phyloP scores from a whole-genome alignment of 257 asterid genomes.

The Schizonepeta tenuifolia region DNA sequence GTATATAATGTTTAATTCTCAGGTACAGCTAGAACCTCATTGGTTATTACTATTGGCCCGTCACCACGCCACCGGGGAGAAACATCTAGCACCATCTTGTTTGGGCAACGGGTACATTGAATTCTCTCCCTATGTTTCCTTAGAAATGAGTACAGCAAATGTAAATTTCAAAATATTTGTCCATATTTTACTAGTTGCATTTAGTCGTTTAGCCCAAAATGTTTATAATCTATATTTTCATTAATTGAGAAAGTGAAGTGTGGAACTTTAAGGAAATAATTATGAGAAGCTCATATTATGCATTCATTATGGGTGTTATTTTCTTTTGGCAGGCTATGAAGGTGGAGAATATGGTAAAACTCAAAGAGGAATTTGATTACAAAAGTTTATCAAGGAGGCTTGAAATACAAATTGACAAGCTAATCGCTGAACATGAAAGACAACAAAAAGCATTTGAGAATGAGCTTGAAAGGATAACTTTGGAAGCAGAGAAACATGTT shows the following conservation, averaged over 20 bases:
- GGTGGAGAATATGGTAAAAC: constrained; percentile 86
- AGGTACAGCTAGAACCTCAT: constrained; percentile 94
- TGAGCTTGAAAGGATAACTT: constrained; percentile 64
- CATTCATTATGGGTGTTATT: neutral
- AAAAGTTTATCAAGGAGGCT: constrained; percentile 85
- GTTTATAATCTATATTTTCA: neutral
- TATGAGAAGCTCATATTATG: constrained; percentile 7
- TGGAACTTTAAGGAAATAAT: neutral
- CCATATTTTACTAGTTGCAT: neutral
- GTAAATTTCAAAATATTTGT: neutral
- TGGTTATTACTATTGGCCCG: constrained; percentile 81
- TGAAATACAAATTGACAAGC: constrained; percentile 72
- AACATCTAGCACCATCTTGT: constrained; percentile 84
- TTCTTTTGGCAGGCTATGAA: constrained; percentile 75
- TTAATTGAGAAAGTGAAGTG: neutral
- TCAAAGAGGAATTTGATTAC: constrained; percentile 88
- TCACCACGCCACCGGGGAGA: constrained; percentile 92
- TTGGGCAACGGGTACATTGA: constrained; percentile 81
- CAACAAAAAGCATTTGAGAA: constrained; percentile 73
- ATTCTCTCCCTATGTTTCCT: constrained; percentile 16
- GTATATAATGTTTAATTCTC: constrained; percentile 32
- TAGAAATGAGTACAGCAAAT: constrained; percentile 13
- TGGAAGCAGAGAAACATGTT: constrained; percentile 69
- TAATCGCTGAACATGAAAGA: constrained; percentile 80
- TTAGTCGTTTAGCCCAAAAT: constrained; percentile 26